phyloP scores from a whole-genome alignment of 2,329 filamentous ascomycete species.

The Zymoseptoria ardabiliae region DNA sequence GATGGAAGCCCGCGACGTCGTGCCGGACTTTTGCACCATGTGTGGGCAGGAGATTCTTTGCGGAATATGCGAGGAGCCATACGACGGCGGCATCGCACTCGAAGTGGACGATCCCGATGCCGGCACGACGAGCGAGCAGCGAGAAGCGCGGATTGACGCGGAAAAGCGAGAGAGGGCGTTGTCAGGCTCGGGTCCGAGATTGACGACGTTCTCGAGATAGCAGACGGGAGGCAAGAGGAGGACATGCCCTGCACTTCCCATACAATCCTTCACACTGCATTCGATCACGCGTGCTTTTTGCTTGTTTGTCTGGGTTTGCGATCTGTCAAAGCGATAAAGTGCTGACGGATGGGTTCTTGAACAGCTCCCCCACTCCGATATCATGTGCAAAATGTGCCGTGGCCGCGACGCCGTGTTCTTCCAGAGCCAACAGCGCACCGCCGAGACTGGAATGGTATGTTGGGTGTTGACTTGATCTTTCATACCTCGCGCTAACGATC shows the following conservation, averaged over 20 bases:
- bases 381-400: constrained; percentile 74
- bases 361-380: constrained; percentile 44
- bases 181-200: constrained; percentile 16
- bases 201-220: background rate
- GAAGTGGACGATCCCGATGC: constrained; percentile 36
- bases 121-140: constrained; percentile 16
- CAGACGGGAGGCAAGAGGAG: constrained; percentile 25
- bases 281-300: constrained; percentile 2
- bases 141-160: constrained; percentile 21
- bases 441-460: constrained; percentile 95
- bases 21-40: constrained; percentile 48
- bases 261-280: constrained; percentile 10
- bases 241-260: constrained; percentile 1
- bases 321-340: constrained; percentile 27
- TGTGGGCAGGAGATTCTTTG: constrained; percentile 53
- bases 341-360: constrained; percentile 26
- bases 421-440: constrained; percentile 94
- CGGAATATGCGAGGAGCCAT: constrained; percentile 43
- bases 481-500: constrained; percentile 5
- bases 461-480: constrained; percentile 1
- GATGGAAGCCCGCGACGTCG: constrained; percentile 19
- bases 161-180: constrained; percentile 25
- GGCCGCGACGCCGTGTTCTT: constrained; percentile 95
- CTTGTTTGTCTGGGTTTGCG: constrained; percentile 10
- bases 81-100: constrained; percentile 37